phyloP scores from a whole-genome alignment of 2,329 filamentous ascomycete species.

The Metarhizium brunneum region DNA sequence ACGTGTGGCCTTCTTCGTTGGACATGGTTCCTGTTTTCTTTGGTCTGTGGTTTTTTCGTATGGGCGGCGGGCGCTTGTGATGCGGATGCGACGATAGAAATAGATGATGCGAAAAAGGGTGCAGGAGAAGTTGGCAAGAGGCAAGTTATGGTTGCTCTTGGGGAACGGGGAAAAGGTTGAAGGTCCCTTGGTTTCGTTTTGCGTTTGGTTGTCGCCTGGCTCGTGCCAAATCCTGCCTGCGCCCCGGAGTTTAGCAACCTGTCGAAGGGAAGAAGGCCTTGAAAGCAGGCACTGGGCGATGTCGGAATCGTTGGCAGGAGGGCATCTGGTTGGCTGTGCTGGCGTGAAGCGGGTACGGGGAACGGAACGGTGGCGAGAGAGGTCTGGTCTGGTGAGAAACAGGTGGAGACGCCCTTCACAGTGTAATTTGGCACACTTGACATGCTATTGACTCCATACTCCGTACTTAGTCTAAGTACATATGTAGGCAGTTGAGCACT shows the following conservation, averaged over 20 bases:
- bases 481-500: too few relatives aligned
- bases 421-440: too few relatives aligned
- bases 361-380: too few relatives aligned
- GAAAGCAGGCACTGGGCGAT: neutral
- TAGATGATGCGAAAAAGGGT: neutral
- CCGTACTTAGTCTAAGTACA: too few relatives aligned
- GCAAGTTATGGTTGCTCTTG: neutral
- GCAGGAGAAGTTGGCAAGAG: neutral
- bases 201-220: neutral
- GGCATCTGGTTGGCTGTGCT: constrained; percentile 14
- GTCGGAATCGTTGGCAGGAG: constrained; percentile 12
- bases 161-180: too few relatives aligned
- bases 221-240: neutral
- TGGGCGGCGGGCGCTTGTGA: neutral
- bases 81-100: neutral
- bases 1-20: constrained; percentile 35
- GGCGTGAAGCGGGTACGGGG: too few relatives aligned
- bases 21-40: constrained; percentile 29
- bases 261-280: constrained; percentile 3
- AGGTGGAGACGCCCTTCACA: too few relatives aligned
- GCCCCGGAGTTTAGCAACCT: neutral
- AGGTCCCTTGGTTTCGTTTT: too few relatives aligned
- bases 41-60: neutral
- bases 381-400: too few relatives aligned
- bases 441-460: too few relatives aligned